Percentiles rank a stretch among this genome's conserved stretches.
Evolutionary conservation across 1,284 basidiomycete genomes (phyloP).

Genomic region (Cryptococcus sp.): DNA sequence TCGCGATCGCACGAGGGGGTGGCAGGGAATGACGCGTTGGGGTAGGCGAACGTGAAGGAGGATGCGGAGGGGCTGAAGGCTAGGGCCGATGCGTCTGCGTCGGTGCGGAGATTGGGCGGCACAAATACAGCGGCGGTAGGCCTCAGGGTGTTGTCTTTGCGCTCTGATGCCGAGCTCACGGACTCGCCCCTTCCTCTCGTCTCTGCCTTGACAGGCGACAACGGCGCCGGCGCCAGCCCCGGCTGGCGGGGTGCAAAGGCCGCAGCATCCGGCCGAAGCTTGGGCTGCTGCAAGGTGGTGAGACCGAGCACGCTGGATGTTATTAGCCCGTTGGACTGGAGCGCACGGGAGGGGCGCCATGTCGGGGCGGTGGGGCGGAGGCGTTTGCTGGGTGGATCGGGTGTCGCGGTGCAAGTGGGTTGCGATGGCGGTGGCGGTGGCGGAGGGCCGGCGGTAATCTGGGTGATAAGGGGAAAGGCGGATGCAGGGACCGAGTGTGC

Average conservation of each 20-base stretch:
- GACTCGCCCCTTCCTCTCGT: background rate
- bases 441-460: too few relatives aligned
- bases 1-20: background rate
- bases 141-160: too few relatives aligned
- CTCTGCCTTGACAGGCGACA: background rate
- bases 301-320: conserved; percentile 1
- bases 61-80: too few relatives aligned
- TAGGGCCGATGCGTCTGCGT: too few relatives aligned
- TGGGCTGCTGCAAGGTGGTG: background rate
- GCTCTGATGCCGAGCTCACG: too few relatives aligned
- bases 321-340: background rate
- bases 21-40: too few relatives aligned
- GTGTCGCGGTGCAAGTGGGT: too few relatives aligned
- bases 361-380: conserved; percentile 6
- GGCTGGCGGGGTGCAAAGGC: background rate
- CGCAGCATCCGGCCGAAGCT: conserved; percentile 1
- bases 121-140: background rate
- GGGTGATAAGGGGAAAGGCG: too few relatives aligned
- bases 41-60: too few relatives aligned
- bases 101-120: background rate
- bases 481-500: too few relatives aligned
- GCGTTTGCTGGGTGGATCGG: conserved; percentile 1
- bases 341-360: conserved; percentile 1
- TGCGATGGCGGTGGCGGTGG: too few relatives aligned
- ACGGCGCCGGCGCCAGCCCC: background rate